phyloP scores from a whole-genome alignment of 192 early-diverging fungal species.

The Polychytrium aggregatum region DNA sequence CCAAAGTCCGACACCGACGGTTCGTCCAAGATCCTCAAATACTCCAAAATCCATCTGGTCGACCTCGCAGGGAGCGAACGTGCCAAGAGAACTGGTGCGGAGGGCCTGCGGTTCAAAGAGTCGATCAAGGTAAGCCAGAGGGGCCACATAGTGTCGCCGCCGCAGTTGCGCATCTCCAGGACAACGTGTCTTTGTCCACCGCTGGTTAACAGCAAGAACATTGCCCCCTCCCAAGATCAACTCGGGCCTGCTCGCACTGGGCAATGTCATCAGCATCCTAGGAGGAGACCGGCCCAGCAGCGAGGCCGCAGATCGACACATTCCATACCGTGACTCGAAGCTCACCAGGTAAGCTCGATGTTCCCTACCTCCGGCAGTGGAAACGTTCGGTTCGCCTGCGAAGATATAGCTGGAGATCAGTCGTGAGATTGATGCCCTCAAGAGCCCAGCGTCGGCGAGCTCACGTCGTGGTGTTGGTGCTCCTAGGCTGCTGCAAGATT shows the following conservation, averaged over 20 bases:
- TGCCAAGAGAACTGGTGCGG: slow-evolving; percentile 62
- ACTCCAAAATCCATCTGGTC: slow-evolving; percentile 59
- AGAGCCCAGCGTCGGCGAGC: neutral
- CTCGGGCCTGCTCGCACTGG: slow-evolving; percentile 82
- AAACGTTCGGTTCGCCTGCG: too few species aligned
- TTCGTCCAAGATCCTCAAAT: slow-evolving; percentile 6
- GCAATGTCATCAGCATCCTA: slow-evolving; percentile 92
- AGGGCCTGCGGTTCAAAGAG: slow-evolving; percentile 40
- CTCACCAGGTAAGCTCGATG: slow-evolving; percentile 57
- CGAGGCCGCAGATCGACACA: slow-evolving; percentile 26
- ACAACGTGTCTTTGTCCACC: too few species aligned
- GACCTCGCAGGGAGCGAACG: slow-evolving; percentile 79
- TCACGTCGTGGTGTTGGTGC: neutral
- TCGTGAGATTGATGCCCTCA: neutral
- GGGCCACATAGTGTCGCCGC: neutral
- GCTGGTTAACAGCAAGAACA: too few species aligned
- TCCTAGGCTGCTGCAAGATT: slow-evolving; percentile 36
- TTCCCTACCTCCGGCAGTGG: too few species aligned
- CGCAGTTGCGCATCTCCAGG: too few species aligned
- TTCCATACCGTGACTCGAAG: slow-evolving; percentile 95
- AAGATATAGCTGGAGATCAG: too few species aligned
- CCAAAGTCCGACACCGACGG: neutral
- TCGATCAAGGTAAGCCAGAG: slow-evolving; percentile 25
- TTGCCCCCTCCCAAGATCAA: too few species aligned
- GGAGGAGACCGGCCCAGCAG: slow-evolving; percentile 38